A percentile compares a stretch with the other conserved stretches of the same genome.
Conservation (phyloP, 2,329 filamentous ascomycete genomes). For the Grosmannia clavigera region DNA sequence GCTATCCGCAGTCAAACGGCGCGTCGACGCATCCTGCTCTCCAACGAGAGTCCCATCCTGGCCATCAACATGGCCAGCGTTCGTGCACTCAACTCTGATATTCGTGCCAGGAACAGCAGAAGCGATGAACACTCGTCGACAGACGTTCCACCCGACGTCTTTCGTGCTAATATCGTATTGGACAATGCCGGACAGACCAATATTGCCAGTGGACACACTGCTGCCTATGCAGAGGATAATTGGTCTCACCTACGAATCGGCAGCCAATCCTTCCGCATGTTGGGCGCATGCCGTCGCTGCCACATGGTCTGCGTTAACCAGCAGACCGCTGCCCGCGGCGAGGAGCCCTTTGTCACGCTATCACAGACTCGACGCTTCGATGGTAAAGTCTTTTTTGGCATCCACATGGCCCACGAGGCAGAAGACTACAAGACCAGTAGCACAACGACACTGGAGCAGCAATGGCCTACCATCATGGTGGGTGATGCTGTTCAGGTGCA, state of each 20-base stretch:
- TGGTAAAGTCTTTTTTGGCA: slow-evolving; percentile 81
- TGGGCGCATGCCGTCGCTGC: slow-evolving; percentile 78
- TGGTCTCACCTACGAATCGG: slow-evolving; percentile 64
- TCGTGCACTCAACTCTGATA: slow-evolving; percentile 61
- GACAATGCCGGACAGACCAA: slow-evolving; percentile 19
- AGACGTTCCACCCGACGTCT: slow-evolving; percentile 58
- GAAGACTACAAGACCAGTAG: not conserved
- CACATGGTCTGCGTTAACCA: slow-evolving; percentile 97
- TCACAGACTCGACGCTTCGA: slow-evolving; percentile 75
- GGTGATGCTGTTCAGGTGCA: slow-evolving; percentile 28
- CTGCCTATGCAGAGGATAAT: slow-evolving; percentile 64
- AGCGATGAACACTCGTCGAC: not conserved
- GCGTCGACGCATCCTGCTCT: slow-evolving; percentile 53
- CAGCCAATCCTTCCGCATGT: slow-evolving; percentile 49
- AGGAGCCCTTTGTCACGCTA: slow-evolving; percentile 81
- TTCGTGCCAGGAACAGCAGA: slow-evolving; percentile 49
- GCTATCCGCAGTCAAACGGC: not conserved
- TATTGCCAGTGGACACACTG: not conserved
- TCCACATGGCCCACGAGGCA: slow-evolving; percentile 52
- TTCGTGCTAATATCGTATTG: slow-evolving; percentile 80
- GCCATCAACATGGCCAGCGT: slow-evolving; percentile 72
- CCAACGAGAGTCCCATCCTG: slow-evolving; percentile 90
- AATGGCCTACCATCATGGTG: slow-evolving; percentile 34
- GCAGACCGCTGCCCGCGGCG: slow-evolving; percentile 59
- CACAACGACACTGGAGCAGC: slow-evolving; percentile 16